A percentile compares a stretch with the other conserved stretches of the same genome.
Evolutionary conservation across 441 rosid species (phyloP).

Genomic region (Populus hybrid): DNA sequence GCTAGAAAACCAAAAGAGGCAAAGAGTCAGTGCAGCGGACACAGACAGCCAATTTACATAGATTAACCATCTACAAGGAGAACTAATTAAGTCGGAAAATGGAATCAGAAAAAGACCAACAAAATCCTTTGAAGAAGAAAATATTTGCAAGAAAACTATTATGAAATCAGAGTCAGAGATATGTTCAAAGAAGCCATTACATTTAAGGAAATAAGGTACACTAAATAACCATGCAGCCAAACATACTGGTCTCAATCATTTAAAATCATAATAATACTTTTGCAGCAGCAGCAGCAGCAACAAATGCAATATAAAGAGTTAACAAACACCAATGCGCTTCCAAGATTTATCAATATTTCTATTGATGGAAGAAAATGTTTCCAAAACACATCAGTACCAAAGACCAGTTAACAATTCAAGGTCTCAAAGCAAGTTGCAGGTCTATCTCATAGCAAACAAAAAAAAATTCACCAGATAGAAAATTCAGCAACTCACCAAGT

Average conservation of each 20-base stretch:
- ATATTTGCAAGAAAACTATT: neutral
- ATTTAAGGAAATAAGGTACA: neutral
- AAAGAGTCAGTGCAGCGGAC: neutral
- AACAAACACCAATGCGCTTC: no score
- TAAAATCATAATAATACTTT: no score
- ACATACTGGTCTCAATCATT: no score
- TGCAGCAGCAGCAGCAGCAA: no score
- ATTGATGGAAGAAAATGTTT: no score
- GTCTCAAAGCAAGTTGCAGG: neutral
- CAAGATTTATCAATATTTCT: no score
- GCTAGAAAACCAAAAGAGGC: neutral
- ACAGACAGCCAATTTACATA: neutral
- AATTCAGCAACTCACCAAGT: constrained; percentile 50
- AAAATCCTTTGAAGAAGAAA: neutral
- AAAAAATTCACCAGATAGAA: neutral
- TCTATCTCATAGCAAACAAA: neutral
- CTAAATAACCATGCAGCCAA: neutral
- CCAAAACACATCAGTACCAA: no score
- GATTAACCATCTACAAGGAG: neutral
- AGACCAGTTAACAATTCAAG: no score
- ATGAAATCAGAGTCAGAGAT: neutral
- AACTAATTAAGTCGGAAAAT: neutral
- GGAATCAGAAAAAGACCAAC: neutral
- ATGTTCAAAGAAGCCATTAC: neutral
- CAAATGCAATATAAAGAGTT: no score